Conservation (phyloP, 257 asterid species). For the Scutellaria galericulata region DNA sequence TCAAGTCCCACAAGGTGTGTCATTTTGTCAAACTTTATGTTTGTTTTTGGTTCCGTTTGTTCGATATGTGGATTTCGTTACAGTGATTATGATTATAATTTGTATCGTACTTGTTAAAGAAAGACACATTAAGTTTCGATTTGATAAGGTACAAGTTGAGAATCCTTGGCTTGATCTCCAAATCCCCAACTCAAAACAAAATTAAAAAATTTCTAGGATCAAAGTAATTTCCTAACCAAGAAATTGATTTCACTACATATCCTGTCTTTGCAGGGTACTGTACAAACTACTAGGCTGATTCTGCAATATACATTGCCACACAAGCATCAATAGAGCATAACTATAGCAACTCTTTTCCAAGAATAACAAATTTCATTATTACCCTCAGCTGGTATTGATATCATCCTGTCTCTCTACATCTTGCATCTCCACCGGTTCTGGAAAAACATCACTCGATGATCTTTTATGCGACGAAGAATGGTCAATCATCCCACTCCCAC, state of each 20-base stretch:
- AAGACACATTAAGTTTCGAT: too few relatives aligned
- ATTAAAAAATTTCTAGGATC: not conserved
- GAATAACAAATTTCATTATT: not conserved
- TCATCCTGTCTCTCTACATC: conserved; percentile 52
- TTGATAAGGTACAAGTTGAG: too few relatives aligned
- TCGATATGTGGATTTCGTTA: too few relatives aligned
- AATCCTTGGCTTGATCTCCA: too few relatives aligned
- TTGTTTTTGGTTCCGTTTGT: too few relatives aligned
- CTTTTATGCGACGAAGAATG: conserved; percentile 58
- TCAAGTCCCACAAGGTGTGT: not conserved
- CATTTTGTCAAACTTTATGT: too few relatives aligned
- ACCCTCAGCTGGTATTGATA: conserved; percentile 16
- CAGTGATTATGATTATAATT: too few relatives aligned
- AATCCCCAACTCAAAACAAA: too few relatives aligned
- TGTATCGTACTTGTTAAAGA: too few relatives aligned
- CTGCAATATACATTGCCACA: not conserved
- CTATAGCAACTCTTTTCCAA: not conserved
- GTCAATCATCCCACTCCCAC: conserved; percentile 57
- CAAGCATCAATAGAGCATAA: conserved; percentile 19
- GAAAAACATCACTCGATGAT: conserved; percentile 68
- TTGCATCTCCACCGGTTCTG: conserved; percentile 54
- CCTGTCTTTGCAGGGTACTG: conserved; percentile 8
- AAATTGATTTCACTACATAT: not conserved
- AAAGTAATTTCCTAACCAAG: not conserved
- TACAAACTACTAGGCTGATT: conserved; percentile 29